These are phyloP conservation scores for Penicillium brasilianum DNA, from an alignment of 2,329 filamentous ascomycete species.

Conservation along the genomic window DNA sequence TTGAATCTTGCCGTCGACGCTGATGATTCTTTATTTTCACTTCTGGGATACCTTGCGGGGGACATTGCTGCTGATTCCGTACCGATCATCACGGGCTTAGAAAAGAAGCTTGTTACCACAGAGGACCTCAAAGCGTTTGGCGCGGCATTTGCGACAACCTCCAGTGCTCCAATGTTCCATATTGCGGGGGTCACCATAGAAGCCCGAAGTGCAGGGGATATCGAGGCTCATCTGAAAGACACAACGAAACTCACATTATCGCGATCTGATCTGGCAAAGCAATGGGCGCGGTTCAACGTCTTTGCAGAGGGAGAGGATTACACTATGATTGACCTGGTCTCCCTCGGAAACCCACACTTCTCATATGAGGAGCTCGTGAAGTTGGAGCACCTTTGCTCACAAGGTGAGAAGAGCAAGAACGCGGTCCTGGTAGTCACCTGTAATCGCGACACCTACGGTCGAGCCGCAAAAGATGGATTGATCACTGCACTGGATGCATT, in stretches of 20 bases:
- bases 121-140: slow-evolving; percentile 52
- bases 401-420: slow-evolving; percentile 27
- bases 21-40: slow-evolving; percentile 47
- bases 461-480: slow-evolving; percentile 36
- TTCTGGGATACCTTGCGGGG: slow-evolving; percentile 49
- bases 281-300: slow-evolving; percentile 29
- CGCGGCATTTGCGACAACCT: slow-evolving; percentile 51
- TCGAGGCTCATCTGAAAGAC: slow-evolving; percentile 12
- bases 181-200: slow-evolving; percentile 50
- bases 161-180: slow-evolving; percentile 54
- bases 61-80: slow-evolving; percentile 37
- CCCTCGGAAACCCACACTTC: slow-evolving; percentile 55
- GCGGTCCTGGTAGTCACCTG: slow-evolving; percentile 30
- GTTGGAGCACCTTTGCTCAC: slow-evolving; percentile 39
- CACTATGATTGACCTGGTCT: slow-evolving; percentile 44
- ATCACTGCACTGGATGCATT: slow-evolving; percentile 41
- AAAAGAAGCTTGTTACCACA: slow-evolving; percentile 25
- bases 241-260: slow-evolving; percentile 7
- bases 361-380: slow-evolving; percentile 44
- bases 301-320: slow-evolving; percentile 11
- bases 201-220: slow-evolving; percentile 22
- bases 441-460: slow-evolving; percentile 24
- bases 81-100: slow-evolving; percentile 45
- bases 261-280: slow-evolving; percentile 10
- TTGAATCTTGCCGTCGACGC: background rate